Evolutionary conservation across 2,329 filamentous ascomycete species (phyloP), one percentile per base, ranked within the genome.

Genomic region (Cordyceps pruinosa): DNA sequence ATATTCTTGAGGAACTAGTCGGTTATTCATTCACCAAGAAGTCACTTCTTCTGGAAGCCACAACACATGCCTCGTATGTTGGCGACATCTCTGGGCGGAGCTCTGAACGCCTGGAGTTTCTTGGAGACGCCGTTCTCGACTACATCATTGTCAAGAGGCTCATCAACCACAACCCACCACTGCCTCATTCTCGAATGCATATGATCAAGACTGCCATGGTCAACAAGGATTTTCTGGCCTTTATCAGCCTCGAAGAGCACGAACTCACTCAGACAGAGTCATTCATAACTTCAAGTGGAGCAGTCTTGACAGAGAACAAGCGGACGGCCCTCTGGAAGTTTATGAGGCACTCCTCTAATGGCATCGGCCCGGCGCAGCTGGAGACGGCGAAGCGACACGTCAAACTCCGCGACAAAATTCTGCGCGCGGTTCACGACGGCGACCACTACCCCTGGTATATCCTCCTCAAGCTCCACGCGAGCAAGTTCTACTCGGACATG

Each of bases 81-180:
- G 74, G 78, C 5, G 75, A 75, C 2, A 76, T 72, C 23, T 58
- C 61, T 2, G 60, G 61, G 15, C 63, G 66, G 46, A 72, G 73
- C 0, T 78, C 84, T 13, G 88, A 97, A 62, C 82, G 91, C 0
- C 79, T 97, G 1, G 93, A 97, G 66, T 96, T 94, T 65, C 74
- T 97, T 0, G 93, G 93, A 1, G 93, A 97, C 64, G 83, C 90
- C 0, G 76, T 97, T 2, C 81, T 97, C 0, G 93, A 97, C 70
- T 81, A 85, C 63, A 75, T 96, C 56, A 75, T 97, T 49, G 84
- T 89, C 8, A 75, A 73, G 0, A 76, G 73, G n/a, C 72, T 93
- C 6, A 88, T 82, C 68, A 65, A 67, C 2, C 62, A 69, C 13
- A 62, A 67, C 2, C 72, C 73, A 0, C 72, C 77, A 3, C 66